phyloP scores from a whole-genome alignment of 306 rosid genomes.

The Morella rubra region DNA sequence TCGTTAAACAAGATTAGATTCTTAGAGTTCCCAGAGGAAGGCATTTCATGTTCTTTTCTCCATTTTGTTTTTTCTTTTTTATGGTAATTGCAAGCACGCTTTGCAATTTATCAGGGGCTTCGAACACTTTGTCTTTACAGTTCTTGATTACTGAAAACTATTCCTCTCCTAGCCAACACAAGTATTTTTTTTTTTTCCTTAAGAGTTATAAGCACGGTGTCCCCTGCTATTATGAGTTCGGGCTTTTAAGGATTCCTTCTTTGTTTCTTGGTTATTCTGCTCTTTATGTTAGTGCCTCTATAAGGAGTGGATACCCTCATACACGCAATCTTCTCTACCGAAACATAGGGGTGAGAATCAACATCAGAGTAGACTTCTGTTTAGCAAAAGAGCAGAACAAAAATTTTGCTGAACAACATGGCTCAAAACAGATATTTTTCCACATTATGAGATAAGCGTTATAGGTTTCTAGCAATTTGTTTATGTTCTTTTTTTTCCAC shows the following conservation, averaged over 20 bases:
- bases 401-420: background rate
- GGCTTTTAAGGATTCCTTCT: background rate
- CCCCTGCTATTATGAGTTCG: background rate
- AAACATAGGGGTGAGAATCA: background rate
- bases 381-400: background rate
- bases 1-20: background rate
- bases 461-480: background rate
- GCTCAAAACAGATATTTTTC: background rate
- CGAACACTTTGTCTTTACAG: background rate
- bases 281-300: background rate
- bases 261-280: background rate
- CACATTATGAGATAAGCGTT: background rate
- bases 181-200: background rate
- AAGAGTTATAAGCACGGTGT: background rate
- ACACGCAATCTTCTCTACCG: background rate
- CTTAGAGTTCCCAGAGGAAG: background rate
- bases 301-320: background rate
- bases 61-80: background rate
- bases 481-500: background rate
- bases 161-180: background rate
- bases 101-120: background rate
- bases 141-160: background rate
- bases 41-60: background rate
- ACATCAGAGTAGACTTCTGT: background rate
- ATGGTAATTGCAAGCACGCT: background rate